phyloP scores from a whole-genome alignment of 2,329 filamentous ascomycete genomes.

The Botrytis sinoallii region DNA sequence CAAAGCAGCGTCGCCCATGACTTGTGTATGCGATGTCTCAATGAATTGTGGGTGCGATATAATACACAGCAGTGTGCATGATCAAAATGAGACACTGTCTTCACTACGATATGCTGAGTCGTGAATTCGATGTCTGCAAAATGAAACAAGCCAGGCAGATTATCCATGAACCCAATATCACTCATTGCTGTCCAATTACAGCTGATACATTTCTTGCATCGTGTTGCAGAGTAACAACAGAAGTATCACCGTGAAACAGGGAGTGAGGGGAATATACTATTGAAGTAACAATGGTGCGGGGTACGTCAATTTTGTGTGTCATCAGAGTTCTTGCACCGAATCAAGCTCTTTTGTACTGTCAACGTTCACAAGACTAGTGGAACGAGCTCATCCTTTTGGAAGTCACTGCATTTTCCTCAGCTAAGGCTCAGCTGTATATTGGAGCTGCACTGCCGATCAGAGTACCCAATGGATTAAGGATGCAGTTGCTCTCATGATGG shows the following conservation, averaged over 20 bases:
- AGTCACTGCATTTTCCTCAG: neutral
- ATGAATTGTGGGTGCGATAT: neutral
- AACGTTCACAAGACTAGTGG: neutral
- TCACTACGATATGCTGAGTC: neutral
- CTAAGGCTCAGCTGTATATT: rapidly evolving
- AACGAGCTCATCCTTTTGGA: neutral
- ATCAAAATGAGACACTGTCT: neutral
- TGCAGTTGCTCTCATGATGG: too few relatives aligned
- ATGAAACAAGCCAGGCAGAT: neutral
- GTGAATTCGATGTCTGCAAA: neutral
- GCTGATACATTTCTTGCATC: neutral
- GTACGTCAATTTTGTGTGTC: neutral
- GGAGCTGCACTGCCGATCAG: neutral
- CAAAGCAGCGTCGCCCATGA: too few relatives aligned
- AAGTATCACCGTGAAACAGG: neutral
- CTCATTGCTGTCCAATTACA: neutral
- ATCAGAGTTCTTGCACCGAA: too few relatives aligned
- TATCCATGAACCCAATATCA: neutral
- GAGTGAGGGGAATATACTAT: neutral
- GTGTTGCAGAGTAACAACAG: neutral
- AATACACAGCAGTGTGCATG: neutral
- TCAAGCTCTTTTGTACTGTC: neutral
- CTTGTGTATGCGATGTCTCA: neutral
- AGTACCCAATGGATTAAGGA: neutral
- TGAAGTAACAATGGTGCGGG: neutral